Conservation (phyloP, 768 basidiomycete genomes). For the Russula sp. region DNA sequence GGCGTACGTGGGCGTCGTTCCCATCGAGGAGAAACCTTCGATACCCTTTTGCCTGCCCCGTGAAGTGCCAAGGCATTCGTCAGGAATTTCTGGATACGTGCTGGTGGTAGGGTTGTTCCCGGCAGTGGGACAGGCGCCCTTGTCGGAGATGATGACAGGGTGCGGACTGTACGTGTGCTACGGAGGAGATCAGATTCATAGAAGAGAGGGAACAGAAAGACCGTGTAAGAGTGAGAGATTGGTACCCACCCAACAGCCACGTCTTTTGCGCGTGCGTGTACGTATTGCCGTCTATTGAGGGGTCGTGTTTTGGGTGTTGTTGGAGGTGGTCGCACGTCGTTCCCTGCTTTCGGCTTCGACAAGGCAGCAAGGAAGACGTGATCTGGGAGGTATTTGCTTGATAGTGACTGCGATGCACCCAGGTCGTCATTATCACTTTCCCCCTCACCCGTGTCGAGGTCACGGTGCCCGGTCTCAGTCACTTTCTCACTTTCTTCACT, state of each 20-base stretch:
- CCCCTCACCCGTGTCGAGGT: not conserved
- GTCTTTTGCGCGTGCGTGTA: conserved; percentile 17
- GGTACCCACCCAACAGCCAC: conserved; percentile 22
- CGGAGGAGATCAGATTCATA: conserved; percentile 11
- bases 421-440: not conserved
- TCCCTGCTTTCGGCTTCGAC: not conserved
- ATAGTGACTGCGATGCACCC: not conserved
- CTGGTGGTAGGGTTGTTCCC: conserved; percentile 8
- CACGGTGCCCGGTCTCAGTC: not conserved
- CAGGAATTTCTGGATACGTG: conserved; percentile 18
- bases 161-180: conserved; percentile 22
- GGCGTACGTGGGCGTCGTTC: conserved; percentile 23
- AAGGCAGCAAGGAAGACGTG: conserved; percentile 20
- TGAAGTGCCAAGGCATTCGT: conserved; percentile 8
- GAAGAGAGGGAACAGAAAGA: not conserved
- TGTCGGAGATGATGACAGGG: conserved; percentile 15
- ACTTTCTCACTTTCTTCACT: conserved; percentile 10
- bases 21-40: conserved; percentile 12
- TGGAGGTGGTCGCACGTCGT: not conserved
- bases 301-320: conserved; percentile 8
- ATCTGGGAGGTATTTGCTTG: conserved; percentile 23
- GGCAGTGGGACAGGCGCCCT: not conserved
- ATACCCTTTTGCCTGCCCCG: not conserved
- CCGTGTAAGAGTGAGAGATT: not conserved
- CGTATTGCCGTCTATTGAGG: not conserved